Conservation (phyloP, 2,329 filamentous ascomycete genomes). For the Diplodia seriata region DNA sequence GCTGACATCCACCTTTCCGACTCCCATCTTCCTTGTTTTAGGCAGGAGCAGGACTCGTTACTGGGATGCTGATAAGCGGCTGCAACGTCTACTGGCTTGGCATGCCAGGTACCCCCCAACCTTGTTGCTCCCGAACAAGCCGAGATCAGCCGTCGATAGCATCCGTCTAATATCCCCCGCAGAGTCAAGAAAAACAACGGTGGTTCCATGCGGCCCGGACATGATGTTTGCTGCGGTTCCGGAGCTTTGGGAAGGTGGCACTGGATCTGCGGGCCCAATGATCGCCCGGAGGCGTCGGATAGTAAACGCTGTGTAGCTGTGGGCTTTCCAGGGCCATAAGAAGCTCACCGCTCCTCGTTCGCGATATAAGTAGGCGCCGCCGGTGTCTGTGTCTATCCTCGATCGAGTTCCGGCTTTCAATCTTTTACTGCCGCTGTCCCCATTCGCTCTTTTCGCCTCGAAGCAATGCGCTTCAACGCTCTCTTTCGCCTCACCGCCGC, state of each 20-base stretch:
- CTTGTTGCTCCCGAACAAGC: neutral
- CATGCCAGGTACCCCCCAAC: constrained; percentile 12
- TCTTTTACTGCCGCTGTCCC: neutral
- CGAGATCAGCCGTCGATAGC: neutral
- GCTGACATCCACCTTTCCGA: neutral
- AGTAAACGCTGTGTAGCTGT: neutral
- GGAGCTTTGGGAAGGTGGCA: neutral
- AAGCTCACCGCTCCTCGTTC: neutral
- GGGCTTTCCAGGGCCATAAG: neutral
- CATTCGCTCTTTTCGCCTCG: neutral
- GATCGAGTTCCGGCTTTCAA: neutral
- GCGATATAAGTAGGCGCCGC: neutral
- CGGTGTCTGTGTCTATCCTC: neutral
- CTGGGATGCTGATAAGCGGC: constrained; percentile 15
- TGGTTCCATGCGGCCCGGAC: neutral
- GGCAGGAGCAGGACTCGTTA: neutral
- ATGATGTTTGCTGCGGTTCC: neutral
- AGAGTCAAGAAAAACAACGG: too few species aligned
- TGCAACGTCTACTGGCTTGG: neutral
- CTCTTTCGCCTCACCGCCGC: neutral
- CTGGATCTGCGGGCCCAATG: neutral
- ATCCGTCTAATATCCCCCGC: neutral
- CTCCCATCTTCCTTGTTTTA: constrained; percentile 1
- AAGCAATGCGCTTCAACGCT: constrained; percentile 19
- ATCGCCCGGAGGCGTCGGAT: constrained; percentile 5